Conservation (phyloP, 495 filamentous ascomycete species). For the Talaromyces adpressus region DNA sequence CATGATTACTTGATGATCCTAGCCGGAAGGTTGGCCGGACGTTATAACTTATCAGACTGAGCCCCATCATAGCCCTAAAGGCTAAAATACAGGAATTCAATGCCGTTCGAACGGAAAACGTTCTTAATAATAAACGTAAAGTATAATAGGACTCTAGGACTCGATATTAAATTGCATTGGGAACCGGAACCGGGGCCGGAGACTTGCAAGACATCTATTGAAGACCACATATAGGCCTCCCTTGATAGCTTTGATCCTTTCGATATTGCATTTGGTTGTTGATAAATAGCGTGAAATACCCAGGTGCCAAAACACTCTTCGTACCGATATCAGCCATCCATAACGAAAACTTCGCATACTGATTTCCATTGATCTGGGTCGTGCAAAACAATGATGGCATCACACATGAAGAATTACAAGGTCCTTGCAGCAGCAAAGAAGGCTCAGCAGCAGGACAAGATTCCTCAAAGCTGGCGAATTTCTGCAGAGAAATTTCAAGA, state of each 20-base stretch:
- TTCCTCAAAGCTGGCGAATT: neutral
- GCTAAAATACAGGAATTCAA: neutral
- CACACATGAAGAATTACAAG: neutral
- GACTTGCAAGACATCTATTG: too few species aligned
- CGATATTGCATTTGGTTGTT: neutral
- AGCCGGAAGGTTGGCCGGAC: neutral
- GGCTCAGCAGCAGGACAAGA: neutral
- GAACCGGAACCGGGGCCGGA: neutral
- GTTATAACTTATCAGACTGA: neutral
- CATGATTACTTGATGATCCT: neutral
- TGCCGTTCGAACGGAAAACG: neutral
- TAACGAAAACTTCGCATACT: neutral
- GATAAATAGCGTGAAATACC: neutral
- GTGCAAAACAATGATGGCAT: neutral
- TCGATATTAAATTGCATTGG: neutral
- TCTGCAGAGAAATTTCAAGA: neutral
- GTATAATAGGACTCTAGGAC: neutral
- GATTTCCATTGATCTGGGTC: neutral
- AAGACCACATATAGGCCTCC: neutral
- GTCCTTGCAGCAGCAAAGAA: neutral
- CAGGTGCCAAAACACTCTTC: slow-evolving; percentile 13
- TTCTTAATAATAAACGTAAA: neutral
- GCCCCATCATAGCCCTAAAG: neutral
- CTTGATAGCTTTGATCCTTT: neutral
- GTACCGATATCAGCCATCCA: neutral